Conservation (phyloP, 176 grass and related monocot species). For the Poa annua region DNA sequence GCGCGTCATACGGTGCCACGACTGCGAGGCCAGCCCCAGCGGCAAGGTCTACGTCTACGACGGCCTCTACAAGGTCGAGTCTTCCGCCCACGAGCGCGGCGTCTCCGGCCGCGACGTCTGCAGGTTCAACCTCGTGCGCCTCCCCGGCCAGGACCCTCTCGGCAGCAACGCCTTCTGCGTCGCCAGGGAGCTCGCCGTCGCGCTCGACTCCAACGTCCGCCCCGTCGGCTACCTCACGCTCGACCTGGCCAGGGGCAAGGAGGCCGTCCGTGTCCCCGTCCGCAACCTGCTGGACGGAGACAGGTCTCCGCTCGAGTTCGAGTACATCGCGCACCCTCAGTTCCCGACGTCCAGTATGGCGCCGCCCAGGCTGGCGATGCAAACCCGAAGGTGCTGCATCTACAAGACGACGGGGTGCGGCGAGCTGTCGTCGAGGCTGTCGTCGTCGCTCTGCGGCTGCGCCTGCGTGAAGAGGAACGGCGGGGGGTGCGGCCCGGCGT, state of each 20-base stretch:
- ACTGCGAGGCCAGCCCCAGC: conserved; percentile 44
- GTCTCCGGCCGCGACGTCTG: conserved; percentile 62
- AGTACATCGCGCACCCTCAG: conserved; percentile 50
- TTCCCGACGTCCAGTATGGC: background rate
- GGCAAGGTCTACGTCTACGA: conserved; percentile 78
- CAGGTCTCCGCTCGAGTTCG: conserved; percentile 44
- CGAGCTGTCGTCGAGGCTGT: background rate
- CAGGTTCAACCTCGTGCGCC: conserved; percentile 72
- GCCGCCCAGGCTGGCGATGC: background rate
- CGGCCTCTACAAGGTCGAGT: conserved; percentile 74
- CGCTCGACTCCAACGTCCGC: conserved; percentile 34
- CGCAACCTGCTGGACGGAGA: conserved; percentile 67
- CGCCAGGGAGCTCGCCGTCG: conserved; percentile 48
- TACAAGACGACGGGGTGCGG: conserved; percentile 21
- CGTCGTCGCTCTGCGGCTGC: conserved; percentile 25
- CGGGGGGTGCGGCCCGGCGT: conserved; percentile 35
- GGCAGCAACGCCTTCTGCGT: conserved; percentile 51
- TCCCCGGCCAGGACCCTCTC: conserved; percentile 55
- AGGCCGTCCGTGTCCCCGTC: conserved; percentile 50
- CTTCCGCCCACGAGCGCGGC: conserved; percentile 44
- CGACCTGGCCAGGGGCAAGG: conserved; percentile 64
- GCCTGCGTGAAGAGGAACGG: conserved; percentile 57
- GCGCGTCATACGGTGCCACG: conserved; percentile 67
- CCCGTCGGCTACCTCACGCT: conserved; percentile 54
- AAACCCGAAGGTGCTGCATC: conserved; percentile 41